Base-by-base conservation (phyloP, 768 basidiomycete genomes). In the Kwoniella sp. region DNA sequence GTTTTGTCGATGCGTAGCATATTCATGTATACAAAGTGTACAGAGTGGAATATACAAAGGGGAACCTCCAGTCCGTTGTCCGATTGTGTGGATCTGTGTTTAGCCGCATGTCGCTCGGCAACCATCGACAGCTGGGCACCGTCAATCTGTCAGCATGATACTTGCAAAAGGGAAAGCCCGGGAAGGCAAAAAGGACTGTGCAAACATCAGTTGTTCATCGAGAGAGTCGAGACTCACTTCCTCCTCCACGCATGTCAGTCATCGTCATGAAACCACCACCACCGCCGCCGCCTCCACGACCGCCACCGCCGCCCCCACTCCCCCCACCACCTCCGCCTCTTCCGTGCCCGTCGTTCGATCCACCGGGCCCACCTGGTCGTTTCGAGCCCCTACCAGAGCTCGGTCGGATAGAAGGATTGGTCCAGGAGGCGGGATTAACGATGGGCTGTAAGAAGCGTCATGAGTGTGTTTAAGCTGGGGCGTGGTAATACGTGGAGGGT, bases 101-200 rank as follows among this genome's bases (percentile, higher is more conserved):
- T 62, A 77, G 58, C 76, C 76, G 47, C 76, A 77, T 5, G 76
- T 77, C 0, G 76, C 65, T 51, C 76, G 58, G 31, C 72, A 72
- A 2, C 68, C 68, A 54, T 73, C 69, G 38, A 77, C 73, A 37
- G 76, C 76, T 77, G 41, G 8, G 30, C 0, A 20, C 13, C 2
- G 47, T 63, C 45, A 62, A 57, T 15, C 23, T 15, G n/a, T 54
- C 41, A 31, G 15, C 22, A 55, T 38, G 5, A 12, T 9, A 22
- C 38, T 25, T 20, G 26, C 15, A 37, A n/a, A 28, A 31, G 26
- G 22, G 26, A 53, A 2, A 45, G 8, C 41, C 17, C 41, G 41
- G 17, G 20, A 11, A 20, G 34, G 34, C n/a, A n/a, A n/a, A n/a
- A n/a, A n/a, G n/a, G n/a, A n/a, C n/a, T n/a, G n/a, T n/a, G n/a